A percentile compares a stretch with the other conserved stretches of the same genome.
Conservation (phyloP, 2,329 filamentous ascomycete species). For the Neofusicoccum sp. region DNA sequence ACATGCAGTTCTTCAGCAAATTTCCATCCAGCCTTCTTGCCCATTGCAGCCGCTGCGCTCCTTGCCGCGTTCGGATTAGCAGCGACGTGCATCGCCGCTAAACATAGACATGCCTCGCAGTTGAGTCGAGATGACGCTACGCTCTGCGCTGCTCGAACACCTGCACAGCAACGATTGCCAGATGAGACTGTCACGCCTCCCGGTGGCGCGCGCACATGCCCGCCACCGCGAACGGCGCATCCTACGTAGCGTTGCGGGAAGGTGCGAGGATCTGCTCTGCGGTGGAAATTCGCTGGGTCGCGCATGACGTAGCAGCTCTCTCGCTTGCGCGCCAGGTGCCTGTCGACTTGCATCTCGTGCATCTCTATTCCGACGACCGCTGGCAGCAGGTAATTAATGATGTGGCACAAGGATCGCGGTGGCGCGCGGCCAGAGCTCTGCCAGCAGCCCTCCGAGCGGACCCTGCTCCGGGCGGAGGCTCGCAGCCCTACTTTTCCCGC, state of each 20-base stretch:
- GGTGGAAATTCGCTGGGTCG: not conserved
- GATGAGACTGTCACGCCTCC: too few species aligned
- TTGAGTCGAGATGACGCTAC: not conserved
- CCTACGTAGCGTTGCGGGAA: not conserved
- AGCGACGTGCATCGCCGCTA: too few species aligned
- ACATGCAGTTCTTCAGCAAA: constrained; percentile 1
- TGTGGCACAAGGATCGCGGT: too few species aligned
- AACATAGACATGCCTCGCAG: not conserved
- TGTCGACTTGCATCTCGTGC: too few species aligned
- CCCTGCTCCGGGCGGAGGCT: not conserved
- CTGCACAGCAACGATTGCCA: too few species aligned
- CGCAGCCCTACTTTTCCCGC: not conserved
- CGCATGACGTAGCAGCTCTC: not conserved
- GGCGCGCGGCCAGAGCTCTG: too few species aligned
- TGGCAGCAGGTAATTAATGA: too few species aligned
- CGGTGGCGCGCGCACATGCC: not conserved
- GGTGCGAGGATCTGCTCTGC: not conserved
- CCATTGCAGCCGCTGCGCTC: constrained; percentile 3
- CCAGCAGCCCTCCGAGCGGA: too few species aligned
- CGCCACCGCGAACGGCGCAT: not conserved
- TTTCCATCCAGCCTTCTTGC: not conserved
- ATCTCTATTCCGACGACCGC: too few species aligned
- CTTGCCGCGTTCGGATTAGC: not conserved
- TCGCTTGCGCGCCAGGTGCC: not conserved
- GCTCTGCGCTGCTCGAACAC: not conserved